Conservation (phyloP, 1,284 basidiomycete species). For the Puccinia triticina region DNA sequence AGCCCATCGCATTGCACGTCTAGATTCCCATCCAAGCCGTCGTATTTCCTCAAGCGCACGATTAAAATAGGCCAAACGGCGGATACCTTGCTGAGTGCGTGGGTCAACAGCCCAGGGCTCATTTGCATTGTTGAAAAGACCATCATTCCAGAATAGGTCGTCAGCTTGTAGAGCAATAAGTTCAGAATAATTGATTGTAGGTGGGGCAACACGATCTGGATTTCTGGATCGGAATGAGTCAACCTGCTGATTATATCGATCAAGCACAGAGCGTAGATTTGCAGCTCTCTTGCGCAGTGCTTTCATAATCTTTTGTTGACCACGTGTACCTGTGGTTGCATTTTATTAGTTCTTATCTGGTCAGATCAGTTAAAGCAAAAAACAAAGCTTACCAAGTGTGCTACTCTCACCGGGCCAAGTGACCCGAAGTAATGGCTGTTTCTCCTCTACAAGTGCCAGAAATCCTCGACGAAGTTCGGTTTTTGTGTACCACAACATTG, state of each 20-base stretch:
- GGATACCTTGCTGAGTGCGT: conserved; percentile 8
- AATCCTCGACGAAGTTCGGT: neutral
- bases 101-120: conserved; percentile 18
- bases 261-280: neutral
- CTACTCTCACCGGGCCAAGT: neutral
- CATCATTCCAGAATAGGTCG: conserved; percentile 13
- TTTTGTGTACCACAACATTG: conserved; percentile 1
- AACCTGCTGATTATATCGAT: neutral
- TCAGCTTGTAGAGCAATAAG: neutral
- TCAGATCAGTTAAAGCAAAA: neutral
- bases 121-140: neutral
- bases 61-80: neutral
- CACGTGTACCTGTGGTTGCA: neutral
- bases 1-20: conserved; percentile 7
- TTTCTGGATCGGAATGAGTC: no score
- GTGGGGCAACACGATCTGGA: neutral
- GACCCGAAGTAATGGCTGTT: neutral
- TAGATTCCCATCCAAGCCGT: conserved; percentile 20
- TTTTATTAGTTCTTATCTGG: neutral
- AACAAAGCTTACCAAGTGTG: conserved; percentile 3
- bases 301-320: neutral
- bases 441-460: conserved; percentile 6
- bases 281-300: conserved; percentile 1
- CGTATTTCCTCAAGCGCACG: neutral
- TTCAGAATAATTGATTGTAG: neutral